Percentiles rank a stretch among this genome's conserved stretches.
Evolutionary conservation across 257 asterid species (phyloP).

Genomic region (Solanum clarkiae): DNA sequence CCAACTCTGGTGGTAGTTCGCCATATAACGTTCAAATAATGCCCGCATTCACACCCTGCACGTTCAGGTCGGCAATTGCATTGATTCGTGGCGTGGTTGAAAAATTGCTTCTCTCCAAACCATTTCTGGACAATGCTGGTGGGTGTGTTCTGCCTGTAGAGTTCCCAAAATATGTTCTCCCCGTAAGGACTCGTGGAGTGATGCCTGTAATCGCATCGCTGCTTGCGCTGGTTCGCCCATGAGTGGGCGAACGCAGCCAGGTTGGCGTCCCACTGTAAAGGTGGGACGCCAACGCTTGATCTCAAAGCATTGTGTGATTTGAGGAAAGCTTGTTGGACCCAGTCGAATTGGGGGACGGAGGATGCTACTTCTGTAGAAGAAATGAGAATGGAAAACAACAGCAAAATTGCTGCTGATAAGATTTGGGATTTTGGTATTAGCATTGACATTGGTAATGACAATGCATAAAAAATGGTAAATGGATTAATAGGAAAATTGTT

Average conservation of each 20-base stretch:
- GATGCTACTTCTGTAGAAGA: background rate
- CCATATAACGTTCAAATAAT: constrained; percentile 44
- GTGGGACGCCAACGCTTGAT: constrained; percentile 15
- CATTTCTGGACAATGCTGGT: constrained; percentile 27
- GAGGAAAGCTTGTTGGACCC: constrained; percentile 36
- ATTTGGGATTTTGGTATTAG: background rate
- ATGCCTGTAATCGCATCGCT: constrained; percentile 10
- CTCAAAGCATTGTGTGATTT: constrained; percentile 45
- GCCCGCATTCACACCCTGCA: constrained; percentile 61
- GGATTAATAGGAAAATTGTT: background rate
- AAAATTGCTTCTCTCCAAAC: constrained; percentile 27
- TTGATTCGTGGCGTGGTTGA: constrained; percentile 4
- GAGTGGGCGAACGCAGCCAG: constrained; percentile 26
- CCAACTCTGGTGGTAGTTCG: constrained; percentile 32
- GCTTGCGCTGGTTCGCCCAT: constrained; percentile 36
- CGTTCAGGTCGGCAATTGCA: constrained; percentile 35
- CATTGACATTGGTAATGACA: background rate
- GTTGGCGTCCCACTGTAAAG: constrained; percentile 28
- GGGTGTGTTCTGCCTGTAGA: constrained; percentile 35
- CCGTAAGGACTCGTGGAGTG: constrained; percentile 35
- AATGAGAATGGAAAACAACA: background rate
- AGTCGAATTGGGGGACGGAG: background rate
- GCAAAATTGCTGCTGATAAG: background rate
- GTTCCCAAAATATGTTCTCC: constrained; percentile 50
- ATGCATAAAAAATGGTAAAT: background rate